Base-by-base conservation (phyloP, 2,329 filamentous ascomycete genomes). In the Fusarium palustre region DNA sequence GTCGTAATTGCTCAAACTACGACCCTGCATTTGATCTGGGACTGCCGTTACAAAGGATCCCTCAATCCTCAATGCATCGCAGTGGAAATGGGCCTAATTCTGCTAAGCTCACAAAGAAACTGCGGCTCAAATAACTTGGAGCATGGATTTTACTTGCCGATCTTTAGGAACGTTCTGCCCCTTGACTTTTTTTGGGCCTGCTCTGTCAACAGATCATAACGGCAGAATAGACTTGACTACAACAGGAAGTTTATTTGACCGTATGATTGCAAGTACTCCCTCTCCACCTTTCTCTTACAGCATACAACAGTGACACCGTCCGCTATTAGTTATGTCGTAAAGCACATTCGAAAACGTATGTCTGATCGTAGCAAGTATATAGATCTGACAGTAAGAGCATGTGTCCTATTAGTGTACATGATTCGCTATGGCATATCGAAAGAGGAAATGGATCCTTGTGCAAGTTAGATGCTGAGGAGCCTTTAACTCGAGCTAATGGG, bases 211-310 rank as follows among this genome's bases (percentile, higher is more conserved):
- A 8, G 10, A 15, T 45, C 25, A 25, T 30, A 22, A 18, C 42
- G 42, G 11, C 42, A 45, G 16, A 16, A 16, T 8, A 30, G 16
- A 16, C 22, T 45, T 39, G 5, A 39, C 36, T 39, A 39, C 11
- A 39, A 39, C 5, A 3, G 36, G 10, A 20, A 39, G 12, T 5
- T 20, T 22, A 0, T 20, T 22, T 18, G n/a, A 1, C 36, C 11
- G 6, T 22, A 0, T 3, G 3, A 1, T 0, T 10, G 0, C 4
- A 7, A 28, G 7, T 7, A 11, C n/a, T 0, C 11, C 12, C 36
- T 22, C 7, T 13, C n/a, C 5, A 18, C 9, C 4, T 36, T 18
- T 18, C 4, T 34, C 18, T n/a, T 6, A 0, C 0, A 18, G 8
- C 4, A 28, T 25, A 25, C 24, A 4, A 25, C 24, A 25, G 24